Evolutionary conservation across 2,329 filamentous ascomycete genomes (phyloP).

Genomic region (Xylaria sp.): DNA sequence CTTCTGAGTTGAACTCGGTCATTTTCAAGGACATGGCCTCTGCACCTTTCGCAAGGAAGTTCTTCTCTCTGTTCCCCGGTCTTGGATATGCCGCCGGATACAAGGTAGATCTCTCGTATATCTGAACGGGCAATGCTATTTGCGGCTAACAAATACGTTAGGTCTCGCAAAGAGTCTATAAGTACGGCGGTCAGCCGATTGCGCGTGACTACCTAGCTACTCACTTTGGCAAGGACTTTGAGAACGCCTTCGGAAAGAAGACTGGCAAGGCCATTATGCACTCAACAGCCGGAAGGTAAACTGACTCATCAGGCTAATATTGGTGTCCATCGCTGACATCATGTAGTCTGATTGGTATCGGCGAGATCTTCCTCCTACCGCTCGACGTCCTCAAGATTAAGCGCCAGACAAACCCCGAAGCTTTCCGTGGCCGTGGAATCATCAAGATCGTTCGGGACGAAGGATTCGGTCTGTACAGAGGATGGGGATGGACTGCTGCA

Average conservation of each 20-base stretch:
- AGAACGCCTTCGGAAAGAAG: constrained; percentile 91
- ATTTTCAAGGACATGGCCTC: constrained; percentile 91
- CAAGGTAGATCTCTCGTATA: constrained; percentile 70
- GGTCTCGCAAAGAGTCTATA: constrained; percentile 96
- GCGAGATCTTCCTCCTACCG: constrained; percentile 93
- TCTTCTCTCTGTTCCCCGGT: constrained; percentile 95
- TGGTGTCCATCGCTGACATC: constrained; percentile 56
- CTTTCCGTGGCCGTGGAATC: constrained; percentile 93
- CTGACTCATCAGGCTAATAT: neutral
- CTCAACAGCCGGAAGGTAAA: constrained; percentile 88
- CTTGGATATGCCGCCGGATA: constrained; percentile 97
- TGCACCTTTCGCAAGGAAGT: constrained; percentile 78
- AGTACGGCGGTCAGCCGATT: constrained; percentile 97
- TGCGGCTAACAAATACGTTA: constrained; percentile 47
- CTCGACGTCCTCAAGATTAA: constrained; percentile 99
- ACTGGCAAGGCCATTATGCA: constrained; percentile 99
- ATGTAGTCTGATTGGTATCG: constrained; percentile 88
- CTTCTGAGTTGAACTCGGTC: constrained; percentile 81
- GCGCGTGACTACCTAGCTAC: constrained; percentile 86
- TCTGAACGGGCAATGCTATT: neutral
- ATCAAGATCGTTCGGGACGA: constrained; percentile 92
- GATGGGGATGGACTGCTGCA: constrained; percentile 97
- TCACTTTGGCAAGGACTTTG: constrained; percentile 86
- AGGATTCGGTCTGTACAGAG: constrained; percentile 94
- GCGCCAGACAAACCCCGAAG: constrained; percentile 98